Evolutionary conservation across 331 rosid species (phyloP).

Genomic region (Telfairia occidentalis): DNA sequence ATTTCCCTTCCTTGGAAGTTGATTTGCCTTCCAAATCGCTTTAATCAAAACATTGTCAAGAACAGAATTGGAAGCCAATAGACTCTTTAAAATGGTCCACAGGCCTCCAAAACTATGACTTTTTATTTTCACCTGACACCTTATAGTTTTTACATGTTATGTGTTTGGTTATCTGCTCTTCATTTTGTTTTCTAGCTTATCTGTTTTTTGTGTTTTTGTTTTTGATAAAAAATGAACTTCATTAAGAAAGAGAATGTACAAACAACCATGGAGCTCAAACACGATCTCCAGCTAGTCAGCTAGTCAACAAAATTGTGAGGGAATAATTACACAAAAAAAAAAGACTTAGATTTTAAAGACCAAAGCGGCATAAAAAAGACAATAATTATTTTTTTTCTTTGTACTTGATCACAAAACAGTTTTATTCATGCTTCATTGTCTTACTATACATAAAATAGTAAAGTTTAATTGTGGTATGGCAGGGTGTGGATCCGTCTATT

Average conservation of each 20-base stretch:
- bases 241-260: neutral
- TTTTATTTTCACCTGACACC: neutral
- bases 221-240: neutral
- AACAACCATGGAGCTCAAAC: neutral
- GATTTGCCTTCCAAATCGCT: neutral
- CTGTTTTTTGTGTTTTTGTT: neutral
- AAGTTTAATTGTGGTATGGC: conserved; percentile 19
- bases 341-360: neutral
- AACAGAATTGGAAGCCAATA: neutral
- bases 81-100: neutral
- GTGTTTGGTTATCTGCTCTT: neutral
- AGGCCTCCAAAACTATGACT: neutral
- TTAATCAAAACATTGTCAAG: neutral
- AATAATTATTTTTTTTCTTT: neutral
- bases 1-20: neutral
- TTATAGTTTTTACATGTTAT: neutral
- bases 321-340: neutral
- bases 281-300: neutral
- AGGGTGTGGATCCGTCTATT: conserved; percentile 93
- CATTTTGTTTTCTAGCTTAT: neutral
- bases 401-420: neutral
- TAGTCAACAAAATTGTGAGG: neutral
- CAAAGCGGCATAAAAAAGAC: neutral
- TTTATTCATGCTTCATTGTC: neutral
- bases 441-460: conserved; percentile 14